A percentile compares a stretch with the other conserved stretches of the same genome.
phyloP scores from a whole-genome alignment of 2,329 filamentous ascomycete species.

The Furcasterigmium sp. region DNA sequence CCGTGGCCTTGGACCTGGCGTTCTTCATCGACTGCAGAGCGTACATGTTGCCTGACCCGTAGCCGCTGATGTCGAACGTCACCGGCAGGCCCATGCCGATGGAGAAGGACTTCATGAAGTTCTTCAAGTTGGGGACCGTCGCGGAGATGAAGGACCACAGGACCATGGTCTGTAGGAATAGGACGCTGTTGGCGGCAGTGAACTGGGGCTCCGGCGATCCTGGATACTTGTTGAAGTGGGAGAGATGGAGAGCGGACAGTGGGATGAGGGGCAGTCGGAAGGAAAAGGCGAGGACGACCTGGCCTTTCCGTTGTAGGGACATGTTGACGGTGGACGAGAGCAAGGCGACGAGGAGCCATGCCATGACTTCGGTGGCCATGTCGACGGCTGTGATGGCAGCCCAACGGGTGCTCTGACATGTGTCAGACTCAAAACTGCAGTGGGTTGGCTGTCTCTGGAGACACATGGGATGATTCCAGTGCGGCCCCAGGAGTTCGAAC shows the following conservation, averaged over 20 bases:
- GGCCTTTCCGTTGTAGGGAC: constrained; percentile 9
- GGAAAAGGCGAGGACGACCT: constrained; percentile 14
- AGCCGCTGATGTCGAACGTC: constrained; percentile 7
- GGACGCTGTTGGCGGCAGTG: constrained; percentile 8
- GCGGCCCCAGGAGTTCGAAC: too few relatives aligned
- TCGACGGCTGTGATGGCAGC: constrained; percentile 9
- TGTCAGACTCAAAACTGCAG: background rate
- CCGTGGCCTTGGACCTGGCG: constrained; percentile 4
- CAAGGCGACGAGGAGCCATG: constrained; percentile 11
- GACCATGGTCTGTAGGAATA: constrained; percentile 14
- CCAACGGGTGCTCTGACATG: constrained; percentile 7
- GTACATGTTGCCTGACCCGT: constrained; percentile 6
- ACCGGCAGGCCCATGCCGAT: constrained; percentile 8
- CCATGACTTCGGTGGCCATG: constrained; percentile 12
- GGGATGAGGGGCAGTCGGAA: constrained; percentile 14
- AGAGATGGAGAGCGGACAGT: constrained; percentile 8
- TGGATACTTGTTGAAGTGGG: constrained; percentile 7
- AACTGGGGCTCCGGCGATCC: constrained; percentile 10
- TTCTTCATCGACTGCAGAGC: constrained; percentile 5
- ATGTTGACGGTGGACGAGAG: constrained; percentile 13
- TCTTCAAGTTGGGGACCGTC: constrained; percentile 15
- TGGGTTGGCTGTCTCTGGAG: background rate
- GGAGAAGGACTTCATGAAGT: constrained; percentile 15
- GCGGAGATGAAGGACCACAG: constrained; percentile 15
- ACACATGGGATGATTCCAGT: too few relatives aligned